Percentiles rank a stretch among this genome's conserved stretches.
phyloP scores from a whole-genome alignment of 2,329 filamentous ascomycete species.

The Curvularia spicifera region DNA sequence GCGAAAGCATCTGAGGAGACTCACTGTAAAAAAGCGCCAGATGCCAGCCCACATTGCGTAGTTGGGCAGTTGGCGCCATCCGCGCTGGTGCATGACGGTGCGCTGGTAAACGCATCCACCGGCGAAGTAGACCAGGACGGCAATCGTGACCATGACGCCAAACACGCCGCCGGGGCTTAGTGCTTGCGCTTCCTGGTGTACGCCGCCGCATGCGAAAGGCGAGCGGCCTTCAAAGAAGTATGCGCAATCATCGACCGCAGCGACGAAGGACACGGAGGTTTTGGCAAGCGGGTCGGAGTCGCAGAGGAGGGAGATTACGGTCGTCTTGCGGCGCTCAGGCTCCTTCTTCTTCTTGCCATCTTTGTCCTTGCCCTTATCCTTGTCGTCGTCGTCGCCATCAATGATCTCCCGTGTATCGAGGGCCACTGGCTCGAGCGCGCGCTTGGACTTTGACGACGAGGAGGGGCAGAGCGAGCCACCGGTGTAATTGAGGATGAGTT shows the following conservation, averaged over 20 bases:
- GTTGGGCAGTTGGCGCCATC: slow-evolving; percentile 95
- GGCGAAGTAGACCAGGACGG: slow-evolving; percentile 85
- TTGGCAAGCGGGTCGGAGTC: slow-evolving; percentile 77
- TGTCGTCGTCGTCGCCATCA: slow-evolving; percentile 48
- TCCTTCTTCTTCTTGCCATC: slow-evolving; percentile 54
- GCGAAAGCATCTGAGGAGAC: slow-evolving; percentile 16
- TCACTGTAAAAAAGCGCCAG: slow-evolving; percentile 80
- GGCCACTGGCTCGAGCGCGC: slow-evolving; percentile 31
- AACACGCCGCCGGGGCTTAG: slow-evolving; percentile 79
- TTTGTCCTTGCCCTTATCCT: slow-evolving; percentile 45
- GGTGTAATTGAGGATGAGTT: slow-evolving; percentile 62
- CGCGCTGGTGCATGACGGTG: slow-evolving; percentile 89
- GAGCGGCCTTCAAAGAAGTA: slow-evolving; percentile 96
- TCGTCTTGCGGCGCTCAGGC: slow-evolving; percentile 71
- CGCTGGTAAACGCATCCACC: slow-evolving; percentile 96
- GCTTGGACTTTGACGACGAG: slow-evolving; percentile 31
- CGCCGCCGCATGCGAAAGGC: slow-evolving; percentile 79
- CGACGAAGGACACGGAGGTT: slow-evolving; percentile 82
- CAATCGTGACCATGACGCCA: slow-evolving; percentile 79
- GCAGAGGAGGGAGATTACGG: slow-evolving; percentile 91
- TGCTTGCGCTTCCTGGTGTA: slow-evolving; percentile 62
- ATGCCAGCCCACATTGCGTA: slow-evolving; percentile 92
- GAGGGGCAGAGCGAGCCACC: slow-evolving; percentile 57
- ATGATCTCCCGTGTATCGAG: slow-evolving; percentile 48
- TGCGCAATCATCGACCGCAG: slow-evolving; percentile 86